A percentile compares a stretch with the other conserved stretches of the same genome.
phyloP scores from a whole-genome alignment of 306 rosid genomes.

The Mucuna pruriens region DNA sequence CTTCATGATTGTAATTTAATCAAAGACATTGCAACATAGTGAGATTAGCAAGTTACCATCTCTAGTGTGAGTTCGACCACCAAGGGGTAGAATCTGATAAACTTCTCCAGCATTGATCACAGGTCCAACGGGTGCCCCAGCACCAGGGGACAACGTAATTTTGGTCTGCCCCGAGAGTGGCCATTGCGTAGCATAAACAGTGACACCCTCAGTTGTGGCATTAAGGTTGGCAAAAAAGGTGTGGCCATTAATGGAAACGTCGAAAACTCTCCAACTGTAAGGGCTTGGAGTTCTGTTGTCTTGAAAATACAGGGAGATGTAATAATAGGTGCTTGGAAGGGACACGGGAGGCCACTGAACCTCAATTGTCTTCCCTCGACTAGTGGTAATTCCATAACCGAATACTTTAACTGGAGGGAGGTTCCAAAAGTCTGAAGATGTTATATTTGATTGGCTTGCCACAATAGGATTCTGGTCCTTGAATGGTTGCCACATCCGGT shows the following conservation, averaged over 20 bases:
- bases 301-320: conserved; percentile 81
- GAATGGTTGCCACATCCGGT: conserved; percentile 82
- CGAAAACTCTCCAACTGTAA: conserved; percentile 77
- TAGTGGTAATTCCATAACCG: conserved; percentile 55
- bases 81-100: conserved; percentile 72
- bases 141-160: conserved; percentile 56
- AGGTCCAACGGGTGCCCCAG: conserved; percentile 63
- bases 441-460: conserved; percentile 44
- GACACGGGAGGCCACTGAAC: conserved; percentile 69
- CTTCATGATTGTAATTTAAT: conserved; percentile 20
- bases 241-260: conserved; percentile 60
- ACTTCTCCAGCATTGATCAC: conserved; percentile 78
- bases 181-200: conserved; percentile 70
- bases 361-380: conserved; percentile 61
- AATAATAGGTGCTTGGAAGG: conserved; percentile 65
- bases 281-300: conserved; percentile 74
- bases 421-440: conserved; percentile 79
- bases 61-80: conserved; percentile 62
- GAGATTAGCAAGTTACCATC: conserved; percentile 59
- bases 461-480: conserved; percentile 60
- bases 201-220: conserved; percentile 67
- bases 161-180: conserved; percentile 72
- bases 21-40: conserved; percentile 7
- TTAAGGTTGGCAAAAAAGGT: conserved; percentile 61
- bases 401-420: conserved; percentile 65